Evolutionary conservation across 2,329 filamentous ascomycete genomes (phyloP), one percentile per base, ranked within the genome.

Genomic region (Aspergillus oerlinghausenensis): DNA sequence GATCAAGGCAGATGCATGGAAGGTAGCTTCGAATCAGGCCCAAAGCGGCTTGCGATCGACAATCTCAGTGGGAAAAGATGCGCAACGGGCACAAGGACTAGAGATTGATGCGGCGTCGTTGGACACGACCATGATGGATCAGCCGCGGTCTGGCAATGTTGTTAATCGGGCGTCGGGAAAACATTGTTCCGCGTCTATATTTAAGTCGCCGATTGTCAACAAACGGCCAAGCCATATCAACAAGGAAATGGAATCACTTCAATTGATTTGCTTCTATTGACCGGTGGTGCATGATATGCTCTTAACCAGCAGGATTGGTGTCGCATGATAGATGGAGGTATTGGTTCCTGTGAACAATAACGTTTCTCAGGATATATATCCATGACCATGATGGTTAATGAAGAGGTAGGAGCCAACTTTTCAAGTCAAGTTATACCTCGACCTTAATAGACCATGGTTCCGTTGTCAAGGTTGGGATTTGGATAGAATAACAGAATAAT

Each of bases 1-100:
- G 57, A 51, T 63, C 59, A 62, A 50, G 43, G 51, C 40, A 57
- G 23, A 56, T 38, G 52, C 57, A 64, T 63, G 48, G 45, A 56
- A 40, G 38, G 50, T n/a, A 35, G 51, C 29, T 19, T 49, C 29
- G 43, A 49, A 54, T 57, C 51, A 54, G 60, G 60, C 50, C 54
- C 32, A 42, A 29, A 48, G 55, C 51, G 40, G 14, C 49, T 32
- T 23, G 38, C 21, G 32, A 17, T 7, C 28, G 49, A 51, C 10
- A 11, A 50, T 26, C 26, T 26, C 29, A 21, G 40, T 32, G 43
- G 25, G 23, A 52, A 35, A 47, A 23, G 11, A 47, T 11, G 43
- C 43, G 43, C 43, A 25, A 47, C 5, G 6, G 5, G 9, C 43
- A 23, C 11, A 47, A 47, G 19, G 23, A 26, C 32, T 17, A 7